Evolutionary conservation across 108 stramenopile species (phyloP).

Genomic region (Hondaea fermentalgiana): DNA sequence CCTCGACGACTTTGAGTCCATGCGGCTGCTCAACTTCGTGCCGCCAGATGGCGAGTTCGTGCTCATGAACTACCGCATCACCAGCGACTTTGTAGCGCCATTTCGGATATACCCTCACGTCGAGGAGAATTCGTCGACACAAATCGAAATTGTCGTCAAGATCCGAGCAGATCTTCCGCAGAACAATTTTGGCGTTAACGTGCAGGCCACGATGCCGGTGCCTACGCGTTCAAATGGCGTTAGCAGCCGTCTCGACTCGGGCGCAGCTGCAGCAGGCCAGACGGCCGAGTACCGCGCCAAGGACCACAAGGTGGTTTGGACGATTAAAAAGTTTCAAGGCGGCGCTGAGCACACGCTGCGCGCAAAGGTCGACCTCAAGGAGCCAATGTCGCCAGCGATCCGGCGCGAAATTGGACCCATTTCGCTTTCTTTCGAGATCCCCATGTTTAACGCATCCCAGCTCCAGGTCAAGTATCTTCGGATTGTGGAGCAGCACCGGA

Average conservation of each 20-base stretch:
- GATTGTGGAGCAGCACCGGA: slow-evolving; percentile 85
- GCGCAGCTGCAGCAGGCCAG: slow-evolving; percentile 33
- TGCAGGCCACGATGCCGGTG: slow-evolving; percentile 71
- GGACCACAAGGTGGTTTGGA: slow-evolving; percentile 81
- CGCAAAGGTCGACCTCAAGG: slow-evolving; percentile 65
- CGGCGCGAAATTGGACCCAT: slow-evolving; percentile 90
- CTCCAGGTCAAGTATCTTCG: slow-evolving; percentile 91
- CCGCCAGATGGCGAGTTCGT: slow-evolving; percentile 99
- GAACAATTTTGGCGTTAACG: slow-evolving; percentile 91
- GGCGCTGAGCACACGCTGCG: slow-evolving; percentile 83
- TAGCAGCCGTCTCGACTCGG: slow-evolving; percentile 26
- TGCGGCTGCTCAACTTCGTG: slow-evolving; percentile 72
- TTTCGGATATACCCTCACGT: slow-evolving; percentile 91
- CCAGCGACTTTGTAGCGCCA: slow-evolving; percentile 89
- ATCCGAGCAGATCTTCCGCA: slow-evolving; percentile 91
- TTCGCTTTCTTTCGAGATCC: slow-evolving; percentile 94
- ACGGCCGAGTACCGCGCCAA: slow-evolving; percentile 67
- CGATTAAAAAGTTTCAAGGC: slow-evolving; percentile 92
- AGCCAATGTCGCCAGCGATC: slow-evolving; percentile 66
- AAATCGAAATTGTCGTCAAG: slow-evolving; percentile 70
- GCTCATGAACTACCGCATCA: slow-evolving; percentile 90
- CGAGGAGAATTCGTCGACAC: slow-evolving; percentile 79
- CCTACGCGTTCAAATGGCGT: slow-evolving; percentile 62
- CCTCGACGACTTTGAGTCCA: slow-evolving; percentile 80
- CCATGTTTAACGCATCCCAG: slow-evolving; percentile 98